A percentile compares a stretch with the other conserved stretches of the same genome.
Evolutionary conservation across 345 rosid genomes (phyloP).

Genomic region (Gossypium raimondii): DNA sequence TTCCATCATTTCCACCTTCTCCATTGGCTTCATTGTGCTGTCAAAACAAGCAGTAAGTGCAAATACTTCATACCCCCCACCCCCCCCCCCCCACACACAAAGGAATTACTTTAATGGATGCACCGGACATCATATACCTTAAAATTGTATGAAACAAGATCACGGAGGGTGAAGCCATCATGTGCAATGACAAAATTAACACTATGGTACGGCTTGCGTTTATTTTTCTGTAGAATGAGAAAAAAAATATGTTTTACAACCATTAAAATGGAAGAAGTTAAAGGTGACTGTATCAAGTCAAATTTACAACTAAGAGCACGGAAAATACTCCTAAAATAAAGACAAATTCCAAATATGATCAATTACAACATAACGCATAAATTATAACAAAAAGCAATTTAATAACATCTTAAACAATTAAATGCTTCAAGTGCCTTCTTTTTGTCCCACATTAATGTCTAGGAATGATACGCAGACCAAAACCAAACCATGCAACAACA

Average conservation of each 20-base stretch:
- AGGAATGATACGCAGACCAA: neutral
- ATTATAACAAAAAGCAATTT: neutral
- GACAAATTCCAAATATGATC: neutral
- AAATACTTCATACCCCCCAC: neutral
- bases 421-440: neutral
- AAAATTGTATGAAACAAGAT: constrained; percentile 79
- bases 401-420: neutral
- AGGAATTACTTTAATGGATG: constrained; percentile 11
- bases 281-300: neutral
- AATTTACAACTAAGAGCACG: neutral
- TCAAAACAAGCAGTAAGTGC: constrained; percentile 18
- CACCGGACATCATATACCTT: constrained; percentile 49
- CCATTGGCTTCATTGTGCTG: constrained; percentile 99
- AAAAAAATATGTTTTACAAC: constrained; percentile 1
- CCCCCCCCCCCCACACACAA: neutral
- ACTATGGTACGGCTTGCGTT: constrained; percentile 86
- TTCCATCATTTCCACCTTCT: constrained; percentile 92
- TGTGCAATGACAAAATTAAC: constrained; percentile 82
- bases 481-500: neutral
- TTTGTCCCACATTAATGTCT: neutral
- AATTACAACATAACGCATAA: neutral
- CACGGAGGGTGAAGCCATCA: constrained; percentile 86
- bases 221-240: constrained; percentile 52
- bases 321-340: neutral
- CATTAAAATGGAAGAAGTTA: neutral